These are phyloP conservation scores for Aspergillus egyptiacus DNA, from an alignment of 495 filamentous ascomycete species.

Conservation along the genomic window DNA sequence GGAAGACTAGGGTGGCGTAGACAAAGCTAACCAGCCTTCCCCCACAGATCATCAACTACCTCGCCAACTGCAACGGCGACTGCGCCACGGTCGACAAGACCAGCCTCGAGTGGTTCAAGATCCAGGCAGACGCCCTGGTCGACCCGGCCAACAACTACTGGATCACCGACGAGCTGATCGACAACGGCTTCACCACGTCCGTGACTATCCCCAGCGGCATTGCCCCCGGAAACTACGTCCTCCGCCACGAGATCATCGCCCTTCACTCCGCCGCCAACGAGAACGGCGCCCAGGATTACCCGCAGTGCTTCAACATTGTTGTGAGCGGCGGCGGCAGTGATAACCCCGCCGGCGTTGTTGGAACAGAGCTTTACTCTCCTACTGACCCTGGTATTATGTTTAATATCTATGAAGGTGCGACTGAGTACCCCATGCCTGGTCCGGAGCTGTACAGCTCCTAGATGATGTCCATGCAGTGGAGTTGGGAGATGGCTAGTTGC, in stretches of 20 bases:
- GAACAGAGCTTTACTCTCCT: slow-evolving; percentile 56
- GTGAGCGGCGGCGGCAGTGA: slow-evolving; percentile 59
- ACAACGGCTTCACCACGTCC: slow-evolving; percentile 60
- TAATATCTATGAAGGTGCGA: slow-evolving; percentile 54
- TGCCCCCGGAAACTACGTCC: slow-evolving; percentile 65
- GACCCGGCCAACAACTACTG: slow-evolving; percentile 51
- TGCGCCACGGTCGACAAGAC: slow-evolving; percentile 61
- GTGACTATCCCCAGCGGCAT: slow-evolving; percentile 62
- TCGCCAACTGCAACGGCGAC: slow-evolving; percentile 66
- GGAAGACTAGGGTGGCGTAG: no score
- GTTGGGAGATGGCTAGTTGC: no score
- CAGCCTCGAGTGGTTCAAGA: slow-evolving; percentile 69
- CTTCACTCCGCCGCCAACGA: slow-evolving; percentile 55
- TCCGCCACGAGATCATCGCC: slow-evolving; percentile 79
- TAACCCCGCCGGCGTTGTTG: slow-evolving; percentile 50
- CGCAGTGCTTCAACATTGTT: slow-evolving; percentile 72
- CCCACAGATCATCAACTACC: slow-evolving; percentile 56
- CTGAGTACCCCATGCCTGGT: slow-evolving; percentile 51
- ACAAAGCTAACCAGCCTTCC: background rate
- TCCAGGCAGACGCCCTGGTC: slow-evolving; percentile 57
- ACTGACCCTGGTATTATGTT: slow-evolving; percentile 59
- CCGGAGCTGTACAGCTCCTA: slow-evolving; percentile 21
- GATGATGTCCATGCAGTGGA: background rate
- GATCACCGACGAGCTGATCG: slow-evolving; percentile 61
- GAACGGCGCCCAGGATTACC: slow-evolving; percentile 72